Evolutionary conservation across 2,329 filamentous ascomycete genomes (phyloP), one percentile per base, ranked within the genome.

Genomic region (Keithomyces neogunnii): DNA sequence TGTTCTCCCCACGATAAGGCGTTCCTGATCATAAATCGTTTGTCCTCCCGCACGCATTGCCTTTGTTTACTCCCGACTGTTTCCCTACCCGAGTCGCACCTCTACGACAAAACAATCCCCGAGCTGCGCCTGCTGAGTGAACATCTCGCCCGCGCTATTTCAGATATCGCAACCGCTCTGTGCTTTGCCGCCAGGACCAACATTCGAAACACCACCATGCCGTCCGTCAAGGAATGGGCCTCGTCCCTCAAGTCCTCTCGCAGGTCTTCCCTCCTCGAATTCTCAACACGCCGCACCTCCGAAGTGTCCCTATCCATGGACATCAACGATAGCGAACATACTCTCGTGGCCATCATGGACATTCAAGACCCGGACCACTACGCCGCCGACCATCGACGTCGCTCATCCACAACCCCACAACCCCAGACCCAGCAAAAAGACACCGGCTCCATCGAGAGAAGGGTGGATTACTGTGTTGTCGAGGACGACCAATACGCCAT

Each of bases 401-500:
- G 43, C 39, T 31, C 9, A 32, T 31, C 45, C 3, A 10, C 33
- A 19, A 8, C 33, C 35, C n/a, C 13, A 2, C 45, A 8, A 26
- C 6, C 2, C 2, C 49, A 33, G 6, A 47, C 29, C 10, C n/a
- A 26, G 11, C 5, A 32, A 3, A 53, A 45, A 33, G 33, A 46
- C 5, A 5, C 35, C 3, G 30, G 42, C 35, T 46, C 40, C 6
- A 57, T 57, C 42, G 49, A 57, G 51, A 46, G 51, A 29, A 51
- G 53, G 26, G 48, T 57, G 13, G 55, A 57, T 32, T 50, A 55
- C 40, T 53, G 35, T 30, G 55, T 57, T 39, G 32, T 49, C 33
- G 47, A 53, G 30, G 49, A 55, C n/a, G 55, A 52, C 19, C 19
- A 39, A 26, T 26, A 26, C 33, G 39, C 47, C n/a, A 36, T 45